Base-by-base conservation (phyloP, 1,139 yeast genomes). In the Yamadazyma pseudoaaseri region DNA sequence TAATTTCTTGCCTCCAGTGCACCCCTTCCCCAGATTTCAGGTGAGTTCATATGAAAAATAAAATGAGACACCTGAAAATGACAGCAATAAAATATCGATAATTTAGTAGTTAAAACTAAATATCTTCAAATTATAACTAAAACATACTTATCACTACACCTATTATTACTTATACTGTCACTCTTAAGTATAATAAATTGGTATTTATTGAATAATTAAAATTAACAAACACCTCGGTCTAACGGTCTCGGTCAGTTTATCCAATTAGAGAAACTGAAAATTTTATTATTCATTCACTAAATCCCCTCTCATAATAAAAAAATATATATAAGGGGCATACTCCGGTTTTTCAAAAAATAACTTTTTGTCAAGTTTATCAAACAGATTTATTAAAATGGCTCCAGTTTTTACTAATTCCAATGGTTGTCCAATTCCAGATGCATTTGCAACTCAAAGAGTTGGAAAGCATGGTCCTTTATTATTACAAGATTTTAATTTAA, bases 381-480 rank as follows among this genome's bases (percentile, higher is more conserved):
- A n/a, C n/a, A n/a, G n/a, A n/a, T n/a, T n/a, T n/a, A 8, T 11
- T 5, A 26, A 12, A 8, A 54, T 54, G 60, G 60, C 74, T 44
- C 72, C 73, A 35, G 61, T 66, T 32, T 76, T 70, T 66, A 73
- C 94, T 11, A 80, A 84, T 47, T 76, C 89, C 43, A 79, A 79
- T 53, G 95, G 95, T 37, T 72, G 78, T 51, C 94, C 94, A 30
- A 76, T 79, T 35, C 69, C 74, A 37, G 76, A 74, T 47, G 72
- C 89, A 27, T 79, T 78, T 52, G 90, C 89, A 35, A 73, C 92
- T 22, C 86, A 81, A 60, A 71, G 90, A 60, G 60, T 85, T 31
- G 86, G 87, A 45, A 70, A 81, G 40, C 78, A 75, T 45, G 90
- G 95, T 42, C 90, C 95, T 20, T 65, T 84, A 48, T 69, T 85